Conservation (phyloP, 2,329 filamentous ascomycete genomes). For the Pseudopyricularia javanii region DNA sequence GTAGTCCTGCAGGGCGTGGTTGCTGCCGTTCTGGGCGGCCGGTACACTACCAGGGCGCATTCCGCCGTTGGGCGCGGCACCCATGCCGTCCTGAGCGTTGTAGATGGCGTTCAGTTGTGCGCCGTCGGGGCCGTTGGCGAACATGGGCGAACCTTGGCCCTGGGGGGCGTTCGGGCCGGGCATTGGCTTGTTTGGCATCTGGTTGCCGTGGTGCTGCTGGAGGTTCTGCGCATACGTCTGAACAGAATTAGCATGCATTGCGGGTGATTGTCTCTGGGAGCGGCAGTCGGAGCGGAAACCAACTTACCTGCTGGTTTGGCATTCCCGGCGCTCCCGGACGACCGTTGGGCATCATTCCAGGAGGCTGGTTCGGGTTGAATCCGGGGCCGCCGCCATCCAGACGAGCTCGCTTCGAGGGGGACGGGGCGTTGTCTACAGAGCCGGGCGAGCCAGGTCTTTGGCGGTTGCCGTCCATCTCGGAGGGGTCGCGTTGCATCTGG, state of each 20-base stretch:
- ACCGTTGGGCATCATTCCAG: slow-evolving; percentile 62
- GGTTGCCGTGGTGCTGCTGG: slow-evolving; percentile 67
- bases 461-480: slow-evolving; percentile 74
- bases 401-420: slow-evolving; percentile 80
- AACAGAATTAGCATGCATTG: slow-evolving; percentile 69
- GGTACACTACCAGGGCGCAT: slow-evolving; percentile 40
- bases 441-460: slow-evolving; percentile 72
- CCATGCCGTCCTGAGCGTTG: slow-evolving; percentile 46
- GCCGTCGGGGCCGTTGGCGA: slow-evolving; percentile 55
- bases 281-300: slow-evolving; percentile 40
- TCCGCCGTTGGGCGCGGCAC: slow-evolving; percentile 28
- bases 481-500: slow-evolving; percentile 80
- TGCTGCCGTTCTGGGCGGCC: slow-evolving; percentile 44
- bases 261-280: slow-evolving; percentile 42
- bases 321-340: slow-evolving; percentile 56
- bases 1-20: slow-evolving; percentile 75
- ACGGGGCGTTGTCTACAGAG: slow-evolving; percentile 77
- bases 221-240: slow-evolving; percentile 79
- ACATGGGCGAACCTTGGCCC: slow-evolving; percentile 73
- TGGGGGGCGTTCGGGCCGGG: slow-evolving; percentile 60
- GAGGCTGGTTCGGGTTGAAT: slow-evolving; percentile 57
- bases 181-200: slow-evolving; percentile 74
- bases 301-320: slow-evolving; percentile 55
- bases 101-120: slow-evolving; percentile 46
- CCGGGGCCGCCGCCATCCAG: slow-evolving; percentile 51